A percentile compares a stretch with the other conserved stretches of the same genome.
Conservation (phyloP, 2,329 filamentous ascomycete genomes). For the Cadophora sp. region DNA sequence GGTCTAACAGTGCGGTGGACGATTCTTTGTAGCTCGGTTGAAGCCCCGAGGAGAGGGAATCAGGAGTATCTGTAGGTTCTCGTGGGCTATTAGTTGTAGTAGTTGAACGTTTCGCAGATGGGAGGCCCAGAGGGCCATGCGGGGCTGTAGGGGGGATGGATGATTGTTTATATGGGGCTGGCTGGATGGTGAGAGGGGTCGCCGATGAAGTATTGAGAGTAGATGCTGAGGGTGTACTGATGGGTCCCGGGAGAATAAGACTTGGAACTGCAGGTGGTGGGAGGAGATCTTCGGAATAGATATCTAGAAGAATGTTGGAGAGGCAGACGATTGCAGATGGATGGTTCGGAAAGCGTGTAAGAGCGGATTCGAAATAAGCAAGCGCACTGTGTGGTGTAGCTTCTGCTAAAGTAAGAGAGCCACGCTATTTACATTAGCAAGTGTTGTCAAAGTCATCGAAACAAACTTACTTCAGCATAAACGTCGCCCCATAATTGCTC, state of each 20-base stretch:
- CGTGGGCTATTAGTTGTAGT: slow-evolving; percentile 39
- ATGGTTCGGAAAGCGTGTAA: slow-evolving; percentile 82
- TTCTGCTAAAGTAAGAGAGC: slow-evolving; percentile 41
- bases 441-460: background rate
- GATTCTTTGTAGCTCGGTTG: slow-evolving; percentile 33
- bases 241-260: slow-evolving; percentile 40
- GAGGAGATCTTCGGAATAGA: slow-evolving; percentile 74
- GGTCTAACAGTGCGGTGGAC: slow-evolving; percentile 55
- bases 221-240: slow-evolving; percentile 37
- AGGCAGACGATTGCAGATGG: slow-evolving; percentile 80
- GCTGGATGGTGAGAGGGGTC: slow-evolving; percentile 31
- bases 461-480: slow-evolving; percentile 72
- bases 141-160: slow-evolving; percentile 30
- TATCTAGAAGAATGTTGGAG: slow-evolving; percentile 84
- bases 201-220: slow-evolving; percentile 32
- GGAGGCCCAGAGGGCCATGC: slow-evolving; percentile 42
- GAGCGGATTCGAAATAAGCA: slow-evolving; percentile 79
- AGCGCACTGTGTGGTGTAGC: slow-evolving; percentile 69
- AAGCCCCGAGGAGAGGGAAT: slow-evolving; percentile 21
- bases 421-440: slow-evolving; percentile 40
- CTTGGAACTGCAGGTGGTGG: slow-evolving; percentile 56
- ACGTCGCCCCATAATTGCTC: slow-evolving; percentile 88
- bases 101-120: slow-evolving; percentile 38
- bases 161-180: slow-evolving; percentile 21
- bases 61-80: slow-evolving; percentile 32